Conservation (phyloP, 306 rosid species). For the Spatholobus suberectus region DNA sequence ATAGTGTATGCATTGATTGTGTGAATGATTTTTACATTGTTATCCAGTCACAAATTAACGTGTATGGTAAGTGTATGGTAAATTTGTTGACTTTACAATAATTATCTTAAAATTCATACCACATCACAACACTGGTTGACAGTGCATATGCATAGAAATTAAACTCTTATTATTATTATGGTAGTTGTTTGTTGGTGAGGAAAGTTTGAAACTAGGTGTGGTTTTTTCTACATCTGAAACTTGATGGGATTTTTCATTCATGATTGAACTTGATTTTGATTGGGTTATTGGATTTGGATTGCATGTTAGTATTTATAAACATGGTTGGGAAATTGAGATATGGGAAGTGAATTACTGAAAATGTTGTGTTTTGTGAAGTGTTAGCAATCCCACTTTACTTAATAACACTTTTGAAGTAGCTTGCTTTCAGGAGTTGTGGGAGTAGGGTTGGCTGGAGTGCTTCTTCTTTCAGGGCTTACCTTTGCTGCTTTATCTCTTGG, state of each 20-base stretch:
- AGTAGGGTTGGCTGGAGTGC: conserved; percentile 83
- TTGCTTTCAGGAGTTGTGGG: conserved; percentile 87
- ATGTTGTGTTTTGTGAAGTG: conserved; percentile 21
- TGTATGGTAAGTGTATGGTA: background rate
- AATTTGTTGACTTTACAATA: background rate
- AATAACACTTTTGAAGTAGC: conserved; percentile 69
- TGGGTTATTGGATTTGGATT: conserved; percentile 23
- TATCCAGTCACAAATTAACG: background rate
- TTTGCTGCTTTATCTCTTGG: conserved; percentile 72
- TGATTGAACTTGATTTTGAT: conserved; percentile 26
- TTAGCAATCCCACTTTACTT: conserved; percentile 46
- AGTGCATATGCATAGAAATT: background rate
- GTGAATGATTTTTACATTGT: background rate
- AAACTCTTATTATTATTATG: background rate
- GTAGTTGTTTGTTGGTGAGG: background rate
- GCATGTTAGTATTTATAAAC: background rate
- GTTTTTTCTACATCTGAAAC: background rate
- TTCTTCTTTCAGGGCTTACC: conserved; percentile 74
- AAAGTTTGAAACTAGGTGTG: background rate
- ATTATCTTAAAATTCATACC: background rate
- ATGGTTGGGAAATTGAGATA: conserved; percentile 4
- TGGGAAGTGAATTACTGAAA: conserved; percentile 18
- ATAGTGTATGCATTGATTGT: background rate
- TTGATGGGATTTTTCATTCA: background rate
- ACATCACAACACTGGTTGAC: too few relatives aligned